phyloP scores from a whole-genome alignment of 495 filamentous ascomycete species.

The Cryomyces minteri region DNA sequence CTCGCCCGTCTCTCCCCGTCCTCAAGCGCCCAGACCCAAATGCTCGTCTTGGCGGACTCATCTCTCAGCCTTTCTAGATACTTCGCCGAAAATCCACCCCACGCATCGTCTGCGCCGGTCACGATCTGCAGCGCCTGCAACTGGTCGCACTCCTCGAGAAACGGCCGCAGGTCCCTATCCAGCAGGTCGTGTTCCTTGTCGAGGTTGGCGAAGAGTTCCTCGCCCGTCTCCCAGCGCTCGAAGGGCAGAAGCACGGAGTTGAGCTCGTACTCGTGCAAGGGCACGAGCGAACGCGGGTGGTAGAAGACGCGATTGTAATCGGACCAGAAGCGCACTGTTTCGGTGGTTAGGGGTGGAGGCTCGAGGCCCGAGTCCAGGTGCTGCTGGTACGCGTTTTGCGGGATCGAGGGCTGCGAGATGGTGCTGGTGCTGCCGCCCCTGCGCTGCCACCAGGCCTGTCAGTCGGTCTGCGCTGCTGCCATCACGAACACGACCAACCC shows the following conservation, averaged over 20 bases:
- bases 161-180: slow-evolving; percentile 71
- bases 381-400: slow-evolving; percentile 53
- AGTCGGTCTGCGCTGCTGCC: too few relatives aligned
- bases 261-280: slow-evolving; percentile 75
- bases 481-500: background rate
- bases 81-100: slow-evolving; percentile 69
- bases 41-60: slow-evolving; percentile 70
- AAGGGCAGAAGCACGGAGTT: slow-evolving; percentile 63
- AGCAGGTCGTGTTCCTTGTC: slow-evolving; percentile 77
- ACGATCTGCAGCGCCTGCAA: slow-evolving; percentile 79
- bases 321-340: slow-evolving; percentile 80
- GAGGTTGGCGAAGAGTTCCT: slow-evolving; percentile 63
- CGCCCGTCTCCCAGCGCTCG: slow-evolving; percentile 60
- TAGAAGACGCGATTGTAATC: slow-evolving; percentile 85
- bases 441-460: background rate
- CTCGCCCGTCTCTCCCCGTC: slow-evolving; percentile 3
- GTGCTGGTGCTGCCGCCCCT: slow-evolving; percentile 56
- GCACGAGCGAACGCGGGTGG: slow-evolving; percentile 76
- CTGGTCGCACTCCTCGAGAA: slow-evolving; percentile 84
- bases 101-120: slow-evolving; percentile 67
- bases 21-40: slow-evolving; percentile 77
- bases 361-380: slow-evolving; percentile 51
- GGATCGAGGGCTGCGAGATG: slow-evolving; percentile 46
- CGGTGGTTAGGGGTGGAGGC: slow-evolving; percentile 42
- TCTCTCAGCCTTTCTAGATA: slow-evolving; percentile 74